phyloP scores from a whole-genome alignment of 768 basidiomycete genomes.

The Tylopilus plumbeoviolaceoides region DNA sequence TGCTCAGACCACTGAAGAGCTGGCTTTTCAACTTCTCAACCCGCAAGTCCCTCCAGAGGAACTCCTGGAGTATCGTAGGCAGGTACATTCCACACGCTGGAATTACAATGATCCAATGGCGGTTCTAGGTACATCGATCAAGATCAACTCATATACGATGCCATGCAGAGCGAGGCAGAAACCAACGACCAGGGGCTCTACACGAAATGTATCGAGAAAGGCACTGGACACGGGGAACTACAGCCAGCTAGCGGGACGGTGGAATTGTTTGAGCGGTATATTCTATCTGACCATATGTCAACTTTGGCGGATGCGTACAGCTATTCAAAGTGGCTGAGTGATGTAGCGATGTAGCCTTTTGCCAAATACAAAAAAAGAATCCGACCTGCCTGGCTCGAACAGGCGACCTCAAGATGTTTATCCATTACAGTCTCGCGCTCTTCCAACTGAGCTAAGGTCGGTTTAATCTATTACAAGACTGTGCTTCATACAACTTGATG shows the following conservation, averaged over 20 bases:
- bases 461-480: background rate
- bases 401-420: slow-evolving; percentile 52
- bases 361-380: slow-evolving; percentile 11
- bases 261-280: slow-evolving; percentile 20
- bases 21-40: slow-evolving; percentile 56
- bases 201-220: slow-evolving; percentile 45
- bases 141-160: slow-evolving; percentile 59
- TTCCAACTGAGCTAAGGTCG: slow-evolving; percentile 44
- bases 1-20: slow-evolving; percentile 47
- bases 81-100: slow-evolving; percentile 13
- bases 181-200: slow-evolving; percentile 58
- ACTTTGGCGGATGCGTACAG: slow-evolving; percentile 6
- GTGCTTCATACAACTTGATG: background rate
- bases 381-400: slow-evolving; percentile 61
- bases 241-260: slow-evolving; percentile 9
- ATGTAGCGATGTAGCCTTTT: background rate
- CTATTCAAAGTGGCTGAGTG: slow-evolving; percentile 23
- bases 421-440: slow-evolving; percentile 45
- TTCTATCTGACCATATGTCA: slow-evolving; percentile 9
- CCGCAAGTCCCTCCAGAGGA: slow-evolving; percentile 63
- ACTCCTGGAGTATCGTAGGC: slow-evolving; percentile 72
- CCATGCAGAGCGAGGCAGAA: slow-evolving; percentile 51
- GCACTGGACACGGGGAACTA: slow-evolving; percentile 16
- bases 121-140: slow-evolving; percentile 66
- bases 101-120: background rate